Conservation (phyloP, 2,329 filamentous ascomycete species). For the Ampelomyces quisqualis region DNA sequence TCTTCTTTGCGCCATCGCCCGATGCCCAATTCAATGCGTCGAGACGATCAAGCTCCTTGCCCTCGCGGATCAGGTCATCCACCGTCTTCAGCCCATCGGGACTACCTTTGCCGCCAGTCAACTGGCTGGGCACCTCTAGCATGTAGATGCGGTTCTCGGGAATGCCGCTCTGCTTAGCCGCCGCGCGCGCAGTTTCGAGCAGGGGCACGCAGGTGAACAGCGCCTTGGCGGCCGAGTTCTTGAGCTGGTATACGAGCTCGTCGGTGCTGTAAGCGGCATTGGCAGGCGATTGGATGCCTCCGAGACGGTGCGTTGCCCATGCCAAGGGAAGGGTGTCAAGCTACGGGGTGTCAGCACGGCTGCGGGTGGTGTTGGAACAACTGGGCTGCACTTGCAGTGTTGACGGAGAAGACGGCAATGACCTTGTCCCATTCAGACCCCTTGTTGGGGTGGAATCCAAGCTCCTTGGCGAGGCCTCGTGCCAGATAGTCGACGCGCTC, state of each 20-base stretch:
- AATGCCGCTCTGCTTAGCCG: slow-evolving; percentile 64
- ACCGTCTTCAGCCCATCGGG: slow-evolving; percentile 62
- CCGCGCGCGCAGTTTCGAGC: slow-evolving; percentile 63
- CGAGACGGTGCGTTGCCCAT: slow-evolving; percentile 72
- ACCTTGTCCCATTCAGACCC: slow-evolving; percentile 83
- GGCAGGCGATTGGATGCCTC: slow-evolving; percentile 72
- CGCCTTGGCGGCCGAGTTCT: slow-evolving; percentile 66
- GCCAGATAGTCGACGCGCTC: slow-evolving; percentile 67
- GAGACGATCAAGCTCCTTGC: slow-evolving; percentile 56
- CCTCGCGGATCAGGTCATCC: slow-evolving; percentile 64
- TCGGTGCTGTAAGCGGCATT: slow-evolving; percentile 71
- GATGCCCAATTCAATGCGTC: slow-evolving; percentile 60
- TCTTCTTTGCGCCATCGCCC: slow-evolving; percentile 66
- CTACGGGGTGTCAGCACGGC: slow-evolving; percentile 44
- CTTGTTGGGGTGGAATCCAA: slow-evolving; percentile 68
- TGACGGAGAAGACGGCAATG: slow-evolving; percentile 73
- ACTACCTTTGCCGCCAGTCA: slow-evolving; percentile 51
- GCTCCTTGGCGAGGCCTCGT: slow-evolving; percentile 66
- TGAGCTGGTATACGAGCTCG: slow-evolving; percentile 72
- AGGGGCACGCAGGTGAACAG: slow-evolving; percentile 72
- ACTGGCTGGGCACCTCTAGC: slow-evolving; percentile 62
- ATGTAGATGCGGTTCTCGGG: slow-evolving; percentile 67
- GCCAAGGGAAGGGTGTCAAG: slow-evolving; percentile 73
- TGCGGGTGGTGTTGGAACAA: background rate
- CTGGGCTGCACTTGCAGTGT: slow-evolving; percentile 62